Evolutionary conservation across 2,329 filamentous ascomycete genomes (phyloP).

Genomic region (Plectosphaerella plurivora): DNA sequence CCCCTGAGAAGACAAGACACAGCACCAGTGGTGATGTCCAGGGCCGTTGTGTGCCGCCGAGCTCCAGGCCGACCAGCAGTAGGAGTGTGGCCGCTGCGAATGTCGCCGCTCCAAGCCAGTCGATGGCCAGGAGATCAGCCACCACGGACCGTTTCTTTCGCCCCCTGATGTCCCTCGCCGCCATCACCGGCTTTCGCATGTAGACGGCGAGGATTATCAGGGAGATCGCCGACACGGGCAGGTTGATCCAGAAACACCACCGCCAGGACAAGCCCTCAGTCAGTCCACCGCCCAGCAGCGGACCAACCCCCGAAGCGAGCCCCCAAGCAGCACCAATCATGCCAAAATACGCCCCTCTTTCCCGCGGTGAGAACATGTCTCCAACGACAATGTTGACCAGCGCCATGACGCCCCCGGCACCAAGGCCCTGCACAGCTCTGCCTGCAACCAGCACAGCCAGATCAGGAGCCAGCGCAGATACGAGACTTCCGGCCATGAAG

Average conservation of each 20-base stretch:
- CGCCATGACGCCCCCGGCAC: constrained; percentile 54
- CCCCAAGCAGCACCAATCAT: constrained; percentile 58
- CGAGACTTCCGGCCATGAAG: constrained; percentile 50
- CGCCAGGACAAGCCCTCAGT: constrained; percentile 61
- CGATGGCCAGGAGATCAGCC: constrained; percentile 58
- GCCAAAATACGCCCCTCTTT: constrained; percentile 47
- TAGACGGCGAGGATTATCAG: constrained; percentile 52
- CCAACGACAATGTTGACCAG: constrained; percentile 55
- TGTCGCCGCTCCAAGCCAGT: constrained; percentile 50
- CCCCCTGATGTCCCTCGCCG: constrained; percentile 48
- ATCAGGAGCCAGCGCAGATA: constrained; percentile 41
- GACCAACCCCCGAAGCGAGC: constrained; percentile 59
- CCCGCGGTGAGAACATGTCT: constrained; percentile 49
- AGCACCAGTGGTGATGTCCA: constrained; percentile 74
- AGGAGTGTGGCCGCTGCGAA: constrained; percentile 78
- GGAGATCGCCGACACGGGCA: constrained; percentile 40
- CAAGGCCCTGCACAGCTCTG: constrained; percentile 45
- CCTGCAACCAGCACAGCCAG: constrained; percentile 9
- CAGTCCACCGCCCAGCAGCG: constrained; percentile 65
- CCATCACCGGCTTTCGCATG: constrained; percentile 65
- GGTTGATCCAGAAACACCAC: constrained; percentile 68
- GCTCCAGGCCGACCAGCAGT: constrained; percentile 81
- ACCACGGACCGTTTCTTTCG: background rate
- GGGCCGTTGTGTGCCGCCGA: constrained; percentile 71
- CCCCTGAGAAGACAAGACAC: constrained; percentile 72